Base-by-base conservation (phyloP, 1,284 basidiomycete genomes). In the Mycosarcoma mackinlayi region DNA sequence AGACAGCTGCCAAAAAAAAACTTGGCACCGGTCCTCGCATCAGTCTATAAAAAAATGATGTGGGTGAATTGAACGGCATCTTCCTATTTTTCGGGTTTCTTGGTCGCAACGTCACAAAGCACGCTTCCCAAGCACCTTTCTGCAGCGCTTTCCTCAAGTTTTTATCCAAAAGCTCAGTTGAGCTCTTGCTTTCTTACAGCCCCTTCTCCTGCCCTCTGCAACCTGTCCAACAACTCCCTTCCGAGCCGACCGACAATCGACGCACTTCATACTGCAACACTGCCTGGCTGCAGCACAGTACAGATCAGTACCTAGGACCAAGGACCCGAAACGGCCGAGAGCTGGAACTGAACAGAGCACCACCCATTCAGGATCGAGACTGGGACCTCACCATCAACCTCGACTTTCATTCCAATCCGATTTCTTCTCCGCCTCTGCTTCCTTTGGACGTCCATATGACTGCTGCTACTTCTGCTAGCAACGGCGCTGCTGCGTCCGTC, bases 401-500 rank as follows among this genome's bases (percentile, higher is more conserved):
- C n/a, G 1, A 24, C 44, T 14, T 27, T 37, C 45, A 6, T 35
- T 27, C 45, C 33, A 11, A 10, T 18, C 44, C 9, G 13, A 2
- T 16, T n/a, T 21, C 30, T 37, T 28, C 25, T 6, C 37, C 33
- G 18, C 16, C 23, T 24, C 24, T 39, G 13, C 25, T n/a, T 35
- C 16, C n/a, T 16, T 16, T 16, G 11, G 16, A 11, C n/a, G 7
- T 16, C 13, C 38, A 40, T 6, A 67, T 67, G 64, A 41, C 54
- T n/a, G 52, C 52, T 23, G 50, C 53, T 13, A 35, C 65, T 28
- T 41, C 47, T 30, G 54, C 49, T 19, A 14, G 25, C 50, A 71
- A 62, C 44, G 57, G 53, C 47, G 28, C 42, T n/a, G 46, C 53
- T 28, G 49, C 48, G 2, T 45, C 67, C 18, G 57, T 62, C 40